Conservation (phyloP, 306 rosid species). For the Cyclanthera cordifolia region DNA sequence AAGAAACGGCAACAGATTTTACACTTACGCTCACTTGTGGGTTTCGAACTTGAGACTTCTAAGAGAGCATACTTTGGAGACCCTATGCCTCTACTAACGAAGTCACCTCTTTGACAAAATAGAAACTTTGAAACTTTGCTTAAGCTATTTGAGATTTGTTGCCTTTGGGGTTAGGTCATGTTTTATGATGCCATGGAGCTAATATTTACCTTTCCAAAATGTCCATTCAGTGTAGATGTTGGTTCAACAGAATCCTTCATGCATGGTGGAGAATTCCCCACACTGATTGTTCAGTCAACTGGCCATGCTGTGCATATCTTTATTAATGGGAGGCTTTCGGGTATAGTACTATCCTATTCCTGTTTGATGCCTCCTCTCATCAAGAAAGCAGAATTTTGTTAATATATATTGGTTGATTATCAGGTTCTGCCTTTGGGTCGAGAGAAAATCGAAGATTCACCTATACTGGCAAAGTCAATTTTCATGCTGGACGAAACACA, state of each 20-base stretch:
- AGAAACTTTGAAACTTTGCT: neutral
- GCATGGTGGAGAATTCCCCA: constrained; percentile 74
- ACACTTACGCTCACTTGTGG: too few species aligned
- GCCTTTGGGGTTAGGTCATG: neutral
- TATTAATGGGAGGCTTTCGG: constrained; percentile 75
- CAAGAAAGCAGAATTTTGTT: neutral
- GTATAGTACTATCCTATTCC: constrained; percentile 30
- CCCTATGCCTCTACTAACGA: too few species aligned
- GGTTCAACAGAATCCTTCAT: constrained; percentile 72
- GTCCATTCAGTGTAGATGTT: constrained; percentile 54
- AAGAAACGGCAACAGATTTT: too few species aligned
- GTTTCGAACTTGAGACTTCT: too few species aligned
- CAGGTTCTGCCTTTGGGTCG: constrained; percentile 90
- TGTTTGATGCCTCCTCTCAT: neutral
- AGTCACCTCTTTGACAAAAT: neutral
- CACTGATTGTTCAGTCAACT: constrained; percentile 75
- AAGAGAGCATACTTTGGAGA: too few species aligned
- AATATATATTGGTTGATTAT: constrained; percentile 13
- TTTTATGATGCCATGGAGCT: neutral
- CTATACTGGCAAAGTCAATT: constrained; percentile 62
- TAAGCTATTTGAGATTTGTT: neutral
- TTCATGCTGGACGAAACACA: constrained; percentile 70
- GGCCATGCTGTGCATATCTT: constrained; percentile 95
- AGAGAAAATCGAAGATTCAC: constrained; percentile 75
- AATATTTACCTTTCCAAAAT: neutral